phyloP scores from a whole-genome alignment of 352 stramenopile species.

The Phytophthora hybrid region DNA sequence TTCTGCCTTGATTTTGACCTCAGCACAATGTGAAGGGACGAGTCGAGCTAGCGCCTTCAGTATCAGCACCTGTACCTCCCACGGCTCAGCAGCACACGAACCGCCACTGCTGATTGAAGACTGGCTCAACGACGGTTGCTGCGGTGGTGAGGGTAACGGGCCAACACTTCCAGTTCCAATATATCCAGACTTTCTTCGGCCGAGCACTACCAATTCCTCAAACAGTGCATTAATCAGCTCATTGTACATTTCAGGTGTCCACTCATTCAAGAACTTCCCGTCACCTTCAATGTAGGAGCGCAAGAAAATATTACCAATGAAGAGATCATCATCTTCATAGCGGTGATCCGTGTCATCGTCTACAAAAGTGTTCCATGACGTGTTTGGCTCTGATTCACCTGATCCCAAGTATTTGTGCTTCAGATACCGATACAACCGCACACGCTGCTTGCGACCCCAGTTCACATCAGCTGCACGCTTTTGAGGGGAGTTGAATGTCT shows the following conservation, averaged over 20 bases:
- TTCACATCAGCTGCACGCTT: slow-evolving; percentile 81
- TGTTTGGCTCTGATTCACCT: slow-evolving; percentile 29
- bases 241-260: slow-evolving; percentile 77
- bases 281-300: slow-evolving; percentile 84
- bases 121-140: slow-evolving; percentile 24
- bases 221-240: slow-evolving; percentile 77
- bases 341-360: slow-evolving; percentile 31
- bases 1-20: slow-evolving; percentile 62
- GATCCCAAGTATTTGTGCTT: slow-evolving; percentile 71
- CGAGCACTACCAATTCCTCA: slow-evolving; percentile 53
- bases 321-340: slow-evolving; percentile 69
- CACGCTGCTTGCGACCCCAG: slow-evolving; percentile 70
- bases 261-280: slow-evolving; percentile 79
- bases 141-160: slow-evolving; percentile 19
- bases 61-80: slow-evolving; percentile 84
- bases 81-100: slow-evolving; percentile 59
- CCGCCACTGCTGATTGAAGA: slow-evolving; percentile 22
- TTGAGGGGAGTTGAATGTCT: slow-evolving; percentile 77
- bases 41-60: slow-evolving; percentile 75
- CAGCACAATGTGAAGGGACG: slow-evolving; percentile 59
- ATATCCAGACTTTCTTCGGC: slow-evolving; percentile 64
- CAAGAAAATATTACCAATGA: slow-evolving; percentile 85
- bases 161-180: slow-evolving; percentile 31
- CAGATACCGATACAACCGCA: slow-evolving; percentile 66
- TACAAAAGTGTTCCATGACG: slow-evolving; percentile 19